Evolutionary conservation across 306 rosid genomes (phyloP).

Genomic region (Cucumis melo): DNA sequence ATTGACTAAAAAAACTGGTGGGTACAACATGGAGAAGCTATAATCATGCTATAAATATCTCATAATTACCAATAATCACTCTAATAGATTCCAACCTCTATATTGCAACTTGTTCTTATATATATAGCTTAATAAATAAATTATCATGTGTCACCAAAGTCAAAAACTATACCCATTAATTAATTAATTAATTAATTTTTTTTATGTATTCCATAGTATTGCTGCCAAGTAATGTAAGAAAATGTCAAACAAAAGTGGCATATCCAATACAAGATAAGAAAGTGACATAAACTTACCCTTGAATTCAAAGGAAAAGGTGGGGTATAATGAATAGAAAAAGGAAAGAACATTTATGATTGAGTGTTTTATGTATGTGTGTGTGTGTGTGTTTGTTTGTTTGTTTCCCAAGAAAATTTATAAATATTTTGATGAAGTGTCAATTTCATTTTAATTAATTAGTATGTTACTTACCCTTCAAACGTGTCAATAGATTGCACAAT

Average conservation of each 20-base stretch:
- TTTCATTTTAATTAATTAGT: background rate
- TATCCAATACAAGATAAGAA: slow-evolving; percentile 5
- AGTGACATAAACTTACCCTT: slow-evolving; percentile 4
- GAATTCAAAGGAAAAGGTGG: slow-evolving; percentile 6
- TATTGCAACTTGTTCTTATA: background rate
- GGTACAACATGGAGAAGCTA: background rate
- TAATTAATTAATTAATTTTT: too few relatives aligned
- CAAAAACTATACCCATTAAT: background rate
- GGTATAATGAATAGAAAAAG: background rate
- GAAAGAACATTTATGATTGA: background rate
- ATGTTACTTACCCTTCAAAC: background rate
- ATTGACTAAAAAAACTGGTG: background rate
- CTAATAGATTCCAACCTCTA: background rate
- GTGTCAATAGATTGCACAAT: background rate
- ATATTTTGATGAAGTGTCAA: background rate
- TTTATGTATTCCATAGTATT: background rate
- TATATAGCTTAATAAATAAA: background rate
- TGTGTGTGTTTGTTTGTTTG: background rate
- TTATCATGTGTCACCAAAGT: background rate
- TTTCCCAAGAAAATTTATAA: slow-evolving; percentile 2
- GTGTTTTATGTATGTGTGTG: slow-evolving; percentile 1
- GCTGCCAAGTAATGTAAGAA: background rate
- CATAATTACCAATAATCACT: background rate
- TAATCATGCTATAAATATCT: background rate
- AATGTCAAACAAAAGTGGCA: background rate